These are phyloP conservation scores for Tetrapisispora namnaoensis DNA, from an alignment of 805 yeast species.

Conservation along the genomic window DNA sequence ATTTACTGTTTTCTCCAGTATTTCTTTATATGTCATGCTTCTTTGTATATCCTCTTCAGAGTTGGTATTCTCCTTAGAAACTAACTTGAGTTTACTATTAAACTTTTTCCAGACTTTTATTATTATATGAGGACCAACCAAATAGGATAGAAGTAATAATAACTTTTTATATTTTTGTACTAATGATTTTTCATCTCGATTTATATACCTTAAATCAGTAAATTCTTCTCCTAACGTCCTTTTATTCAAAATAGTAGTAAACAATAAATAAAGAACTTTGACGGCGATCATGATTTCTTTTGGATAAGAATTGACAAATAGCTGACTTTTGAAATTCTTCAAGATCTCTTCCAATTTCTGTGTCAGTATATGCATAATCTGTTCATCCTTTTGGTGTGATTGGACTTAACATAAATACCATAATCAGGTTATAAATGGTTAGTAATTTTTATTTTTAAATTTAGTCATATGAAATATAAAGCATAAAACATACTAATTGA, in stretches of 20 bases:
- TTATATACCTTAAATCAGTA: conserved; percentile 66
- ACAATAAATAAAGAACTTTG: conserved; percentile 51
- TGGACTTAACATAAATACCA: conserved; percentile 43
- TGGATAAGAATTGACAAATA: conserved; percentile 55
- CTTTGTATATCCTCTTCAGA: not conserved
- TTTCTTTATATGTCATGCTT: conserved; percentile 25
- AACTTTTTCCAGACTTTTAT: not conserved
- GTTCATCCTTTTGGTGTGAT: conserved; percentile 83
- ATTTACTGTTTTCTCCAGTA: conserved; percentile 47
- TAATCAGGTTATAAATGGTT: not conserved
- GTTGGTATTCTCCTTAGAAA: not conserved
- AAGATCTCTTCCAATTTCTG: conserved; percentile 47
- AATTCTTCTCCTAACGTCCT: conserved; percentile 92
- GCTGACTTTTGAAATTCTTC: conserved; percentile 46
- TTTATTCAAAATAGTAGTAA: conserved; percentile 69
- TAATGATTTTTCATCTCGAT: conserved; percentile 39
- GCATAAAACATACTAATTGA: conserved; percentile 36
- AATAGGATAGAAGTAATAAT: conserved; percentile 50
- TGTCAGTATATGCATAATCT: conserved; percentile 48
- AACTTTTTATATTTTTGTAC: conserved; percentile 40
- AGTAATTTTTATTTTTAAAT: not conserved
- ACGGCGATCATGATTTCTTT: conserved; percentile 50
- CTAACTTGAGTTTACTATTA: not conserved
- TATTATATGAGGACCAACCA: conserved; percentile 51
- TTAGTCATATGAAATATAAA: too few species aligned